Conservation (phyloP, 176 grass and related monocot species). For the Carex scoparia region DNA sequence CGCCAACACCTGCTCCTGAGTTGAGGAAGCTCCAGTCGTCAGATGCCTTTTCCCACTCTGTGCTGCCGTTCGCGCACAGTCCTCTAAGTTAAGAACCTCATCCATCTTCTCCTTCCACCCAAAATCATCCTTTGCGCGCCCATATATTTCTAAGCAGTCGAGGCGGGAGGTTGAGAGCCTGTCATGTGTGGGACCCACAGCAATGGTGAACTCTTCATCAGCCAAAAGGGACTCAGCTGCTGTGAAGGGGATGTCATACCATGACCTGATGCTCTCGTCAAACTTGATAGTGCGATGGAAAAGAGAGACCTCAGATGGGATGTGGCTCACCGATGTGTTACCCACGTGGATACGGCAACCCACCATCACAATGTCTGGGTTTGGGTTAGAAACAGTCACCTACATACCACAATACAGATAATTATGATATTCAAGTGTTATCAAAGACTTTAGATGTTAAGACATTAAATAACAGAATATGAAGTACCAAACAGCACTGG, state of each 20-base stretch:
- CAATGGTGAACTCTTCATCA: slow-evolving; percentile 85
- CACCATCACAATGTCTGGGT: slow-evolving; percentile 88
- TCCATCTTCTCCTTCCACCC: slow-evolving; percentile 99
- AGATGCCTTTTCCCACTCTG: slow-evolving; percentile 39
- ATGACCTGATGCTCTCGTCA: slow-evolving; percentile 83
- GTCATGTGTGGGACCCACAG: slow-evolving; percentile 67
- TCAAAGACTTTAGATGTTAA: not conserved
- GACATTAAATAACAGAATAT: slow-evolving; percentile 23
- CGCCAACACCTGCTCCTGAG: slow-evolving; percentile 89
- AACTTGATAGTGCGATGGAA: slow-evolving; percentile 81
- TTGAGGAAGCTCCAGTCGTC: slow-evolving; percentile 47
- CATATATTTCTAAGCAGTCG: slow-evolving; percentile 91
- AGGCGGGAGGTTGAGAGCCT: slow-evolving; percentile 62
- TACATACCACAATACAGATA: slow-evolving; percentile 31
- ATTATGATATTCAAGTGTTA: not conserved
- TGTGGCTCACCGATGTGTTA: slow-evolving; percentile 75
- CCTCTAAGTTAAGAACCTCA: slow-evolving; percentile 84
- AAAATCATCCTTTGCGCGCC: slow-evolving; percentile 94
- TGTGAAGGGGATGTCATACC: slow-evolving; percentile 96
- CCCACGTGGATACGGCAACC: slow-evolving; percentile 92
- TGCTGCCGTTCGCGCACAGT: slow-evolving; percentile 38
- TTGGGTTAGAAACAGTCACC: slow-evolving; percentile 77
- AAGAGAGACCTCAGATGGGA: slow-evolving; percentile 80
- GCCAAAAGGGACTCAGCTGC: slow-evolving; percentile 84
- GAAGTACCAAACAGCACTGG: slow-evolving; percentile 14